Evolutionary conservation across 2,329 filamentous ascomycete species (phyloP).

Genomic region (Madurella mycetomatis): DNA sequence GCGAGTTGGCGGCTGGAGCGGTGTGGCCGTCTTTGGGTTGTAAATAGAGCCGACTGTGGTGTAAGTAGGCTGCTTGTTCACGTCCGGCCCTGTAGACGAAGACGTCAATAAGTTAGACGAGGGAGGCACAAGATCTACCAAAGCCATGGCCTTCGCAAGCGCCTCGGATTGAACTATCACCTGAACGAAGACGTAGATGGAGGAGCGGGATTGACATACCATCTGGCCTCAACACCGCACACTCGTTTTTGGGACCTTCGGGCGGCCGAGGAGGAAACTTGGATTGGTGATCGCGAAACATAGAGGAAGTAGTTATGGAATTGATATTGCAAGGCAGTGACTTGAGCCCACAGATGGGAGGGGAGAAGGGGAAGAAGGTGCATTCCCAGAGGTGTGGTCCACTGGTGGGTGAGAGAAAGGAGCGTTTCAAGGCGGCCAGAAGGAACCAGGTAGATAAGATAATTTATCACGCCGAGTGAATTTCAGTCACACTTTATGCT

Average conservation of each 20-base stretch:
- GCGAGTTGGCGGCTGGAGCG: slow-evolving; percentile 48
- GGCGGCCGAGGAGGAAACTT: background rate
- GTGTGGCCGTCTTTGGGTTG: slow-evolving; percentile 43
- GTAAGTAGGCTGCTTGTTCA: slow-evolving; percentile 40
- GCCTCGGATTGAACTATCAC: background rate
- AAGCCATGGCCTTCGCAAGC: background rate
- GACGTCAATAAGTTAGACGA: slow-evolving; percentile 18
- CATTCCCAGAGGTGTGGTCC: background rate
- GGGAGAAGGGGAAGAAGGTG: background rate
- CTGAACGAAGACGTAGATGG: background rate
- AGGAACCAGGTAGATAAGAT: background rate
- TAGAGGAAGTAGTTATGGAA: background rate
- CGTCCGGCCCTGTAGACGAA: slow-evolving; percentile 9
- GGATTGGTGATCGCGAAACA: background rate
- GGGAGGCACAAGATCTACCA: slow-evolving; percentile 13
- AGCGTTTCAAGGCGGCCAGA: too few relatives aligned
- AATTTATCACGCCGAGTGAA: background rate
- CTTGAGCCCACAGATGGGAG: too few relatives aligned
- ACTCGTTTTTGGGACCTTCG: background rate
- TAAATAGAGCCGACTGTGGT: slow-evolving; percentile 56
- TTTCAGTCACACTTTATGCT: too few relatives aligned
- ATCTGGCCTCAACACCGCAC: background rate
- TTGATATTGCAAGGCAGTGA: background rate
- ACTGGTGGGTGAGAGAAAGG: too few relatives aligned
- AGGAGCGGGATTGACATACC: background rate